Evolutionary conservation across 192 early-diverging fungal genomes (phyloP).

Genomic region (Rhizoclosmatium globosum): DNA sequence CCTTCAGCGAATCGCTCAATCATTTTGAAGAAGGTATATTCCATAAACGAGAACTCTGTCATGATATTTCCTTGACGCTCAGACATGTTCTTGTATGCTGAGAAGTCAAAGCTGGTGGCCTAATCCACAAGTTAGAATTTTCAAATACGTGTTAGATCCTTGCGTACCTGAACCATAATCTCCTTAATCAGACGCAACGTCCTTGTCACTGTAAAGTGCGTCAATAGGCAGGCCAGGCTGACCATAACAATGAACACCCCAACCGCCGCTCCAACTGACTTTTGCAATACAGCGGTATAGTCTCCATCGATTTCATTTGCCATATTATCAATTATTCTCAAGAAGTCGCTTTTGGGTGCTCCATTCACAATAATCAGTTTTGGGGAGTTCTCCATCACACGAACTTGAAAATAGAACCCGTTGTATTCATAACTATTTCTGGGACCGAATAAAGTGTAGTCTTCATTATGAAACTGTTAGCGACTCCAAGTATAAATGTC

Average conservation of each 20-base stretch:
- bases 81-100: neutral
- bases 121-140: neutral
- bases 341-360: neutral
- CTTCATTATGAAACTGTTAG: neutral
- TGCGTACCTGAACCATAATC: neutral
- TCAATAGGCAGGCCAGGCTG: neutral
- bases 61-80: neutral
- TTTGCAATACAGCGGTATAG: neutral
- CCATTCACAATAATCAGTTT: conserved; percentile 16
- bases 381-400: neutral
- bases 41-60: neutral
- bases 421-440: neutral
- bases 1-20: conserved; percentile 1
- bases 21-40: neutral
- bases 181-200: neutral
- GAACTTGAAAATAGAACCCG: neutral
- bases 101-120: conserved; percentile 6
- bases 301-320: neutral
- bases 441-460: neutral
- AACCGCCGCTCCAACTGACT: neutral
- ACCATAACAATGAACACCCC: conserved; percentile 4
- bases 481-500: no score
- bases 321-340: neutral
- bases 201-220: neutral
- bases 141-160: neutral